phyloP scores from a whole-genome alignment of 2,329 filamentous ascomycete species.

The Fusarium mangiferae region DNA sequence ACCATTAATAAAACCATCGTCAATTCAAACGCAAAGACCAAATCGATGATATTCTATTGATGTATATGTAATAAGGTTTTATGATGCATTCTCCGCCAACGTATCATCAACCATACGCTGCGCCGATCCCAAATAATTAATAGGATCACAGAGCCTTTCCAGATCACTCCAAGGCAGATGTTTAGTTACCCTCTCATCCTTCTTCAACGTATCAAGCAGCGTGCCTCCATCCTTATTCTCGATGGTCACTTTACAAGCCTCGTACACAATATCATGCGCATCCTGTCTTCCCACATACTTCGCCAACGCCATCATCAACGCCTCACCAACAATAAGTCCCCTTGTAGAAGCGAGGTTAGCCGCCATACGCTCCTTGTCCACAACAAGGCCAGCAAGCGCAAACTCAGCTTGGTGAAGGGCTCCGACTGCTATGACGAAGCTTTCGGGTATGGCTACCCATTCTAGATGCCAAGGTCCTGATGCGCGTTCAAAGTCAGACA shows the following conservation, averaged over 20 bases:
- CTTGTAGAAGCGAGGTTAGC: conserved; percentile 61
- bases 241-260: conserved; percentile 53
- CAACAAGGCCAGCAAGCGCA: conserved; percentile 61
- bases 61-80: accelerated
- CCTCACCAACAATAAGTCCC: conserved; percentile 66
- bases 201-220: neutral
- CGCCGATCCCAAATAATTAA: conserved; percentile 6
- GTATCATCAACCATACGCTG: neutral
- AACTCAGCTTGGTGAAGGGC: conserved; percentile 65
- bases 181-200: accelerated
- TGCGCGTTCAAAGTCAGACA: conserved; percentile 66
- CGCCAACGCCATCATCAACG: conserved; percentile 71
- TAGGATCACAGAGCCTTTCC: conserved; percentile 3
- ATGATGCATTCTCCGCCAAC: neutral
- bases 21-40: too few species aligned
- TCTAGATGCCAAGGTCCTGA: conserved; percentile 69
- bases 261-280: conserved; percentile 67
- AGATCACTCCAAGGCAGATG: neutral
- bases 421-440: conserved; percentile 63
- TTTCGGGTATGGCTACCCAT: conserved; percentile 65
- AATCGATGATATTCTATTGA: neutral
- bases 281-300: conserved; percentile 61
- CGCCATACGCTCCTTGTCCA: conserved; percentile 61
- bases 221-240: neutral
- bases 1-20: too few species aligned